phyloP scores from a whole-genome alignment of 2,329 filamentous ascomycete species.

The Fusarium sp. region DNA sequence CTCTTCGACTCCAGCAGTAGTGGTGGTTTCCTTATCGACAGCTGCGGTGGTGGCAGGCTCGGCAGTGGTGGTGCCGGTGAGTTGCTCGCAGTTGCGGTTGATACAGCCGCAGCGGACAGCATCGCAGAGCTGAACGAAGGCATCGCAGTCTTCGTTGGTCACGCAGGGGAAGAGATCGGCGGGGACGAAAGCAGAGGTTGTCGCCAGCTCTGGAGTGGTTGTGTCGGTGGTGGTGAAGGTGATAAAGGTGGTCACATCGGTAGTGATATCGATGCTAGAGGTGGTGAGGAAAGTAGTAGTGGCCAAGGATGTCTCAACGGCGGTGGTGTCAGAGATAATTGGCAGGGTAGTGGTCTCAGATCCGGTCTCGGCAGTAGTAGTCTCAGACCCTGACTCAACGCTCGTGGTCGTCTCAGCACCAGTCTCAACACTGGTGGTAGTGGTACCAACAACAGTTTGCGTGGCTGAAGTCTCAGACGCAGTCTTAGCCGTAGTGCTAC shows the following conservation, averaged over 20 bases:
- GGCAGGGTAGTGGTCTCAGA: neutral
- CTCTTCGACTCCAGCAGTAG: neutral
- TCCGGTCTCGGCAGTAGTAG: neutral
- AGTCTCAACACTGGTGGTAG: neutral
- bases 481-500: neutral
- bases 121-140: neutral
- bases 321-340: neutral
- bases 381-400: neutral
- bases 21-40: neutral
- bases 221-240: neutral
- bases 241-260: neutral
- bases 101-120: neutral
- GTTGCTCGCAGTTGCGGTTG: neutral
- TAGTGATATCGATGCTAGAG: neutral
- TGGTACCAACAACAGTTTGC: neutral
- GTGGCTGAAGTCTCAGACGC: neutral
- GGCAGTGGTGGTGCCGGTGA: neutral
- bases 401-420: neutral
- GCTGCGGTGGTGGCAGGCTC: neutral
- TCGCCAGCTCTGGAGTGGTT: neutral
- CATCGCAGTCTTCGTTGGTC: neutral
- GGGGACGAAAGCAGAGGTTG: neutral
- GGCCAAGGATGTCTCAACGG: neutral
- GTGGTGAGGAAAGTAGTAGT: neutral
- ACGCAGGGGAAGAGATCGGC: constrained; percentile 2